phyloP scores from a whole-genome alignment of 2,329 filamentous ascomycete genomes.

The Venturiaceae sp. region DNA sequence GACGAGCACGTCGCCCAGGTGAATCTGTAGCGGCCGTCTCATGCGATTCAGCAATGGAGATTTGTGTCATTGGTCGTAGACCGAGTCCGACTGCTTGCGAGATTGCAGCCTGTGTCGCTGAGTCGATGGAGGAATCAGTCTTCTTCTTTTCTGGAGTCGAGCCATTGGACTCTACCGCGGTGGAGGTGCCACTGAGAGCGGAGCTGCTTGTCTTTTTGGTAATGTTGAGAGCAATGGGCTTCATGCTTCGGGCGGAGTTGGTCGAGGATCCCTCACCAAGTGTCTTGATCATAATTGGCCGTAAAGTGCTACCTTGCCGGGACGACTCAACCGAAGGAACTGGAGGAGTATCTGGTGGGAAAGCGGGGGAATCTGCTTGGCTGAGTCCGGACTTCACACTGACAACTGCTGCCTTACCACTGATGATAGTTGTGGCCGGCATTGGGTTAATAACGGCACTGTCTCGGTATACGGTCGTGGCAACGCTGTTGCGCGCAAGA shows the following conservation, averaged over 20 bases:
- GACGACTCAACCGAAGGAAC: constrained; percentile 61
- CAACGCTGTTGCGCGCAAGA: constrained; percentile 51
- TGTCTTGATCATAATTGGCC: constrained; percentile 29
- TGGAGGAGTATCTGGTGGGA: constrained; percentile 47
- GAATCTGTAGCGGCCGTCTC: background rate
- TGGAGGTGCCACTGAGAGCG: background rate
- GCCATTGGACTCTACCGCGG: background rate
- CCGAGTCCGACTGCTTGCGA: background rate
- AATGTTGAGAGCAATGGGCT: constrained; percentile 8
- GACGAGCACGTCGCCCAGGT: constrained; percentile 9
- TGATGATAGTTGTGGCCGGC: constrained; percentile 76
- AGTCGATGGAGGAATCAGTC: background rate
- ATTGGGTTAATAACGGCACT: constrained; percentile 72
- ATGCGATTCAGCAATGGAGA: background rate
- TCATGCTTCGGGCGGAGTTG: constrained; percentile 1
- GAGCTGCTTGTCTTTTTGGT: constrained; percentile 4
- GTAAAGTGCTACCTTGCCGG: constrained; percentile 18
- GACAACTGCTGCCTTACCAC: constrained; percentile 84
- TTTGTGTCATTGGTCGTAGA: background rate
- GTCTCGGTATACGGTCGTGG: constrained; percentile 89
- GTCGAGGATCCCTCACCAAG: constrained; percentile 14
- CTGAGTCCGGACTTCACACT: constrained; percentile 65
- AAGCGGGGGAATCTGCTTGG: constrained; percentile 37
- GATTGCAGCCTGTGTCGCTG: background rate
- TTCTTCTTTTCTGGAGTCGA: background rate